A percentile compares a stretch with the other conserved stretches of the same genome.
Conservation (phyloP, 495 filamentous ascomycete genomes). For the Poronia punctata region DNA sequence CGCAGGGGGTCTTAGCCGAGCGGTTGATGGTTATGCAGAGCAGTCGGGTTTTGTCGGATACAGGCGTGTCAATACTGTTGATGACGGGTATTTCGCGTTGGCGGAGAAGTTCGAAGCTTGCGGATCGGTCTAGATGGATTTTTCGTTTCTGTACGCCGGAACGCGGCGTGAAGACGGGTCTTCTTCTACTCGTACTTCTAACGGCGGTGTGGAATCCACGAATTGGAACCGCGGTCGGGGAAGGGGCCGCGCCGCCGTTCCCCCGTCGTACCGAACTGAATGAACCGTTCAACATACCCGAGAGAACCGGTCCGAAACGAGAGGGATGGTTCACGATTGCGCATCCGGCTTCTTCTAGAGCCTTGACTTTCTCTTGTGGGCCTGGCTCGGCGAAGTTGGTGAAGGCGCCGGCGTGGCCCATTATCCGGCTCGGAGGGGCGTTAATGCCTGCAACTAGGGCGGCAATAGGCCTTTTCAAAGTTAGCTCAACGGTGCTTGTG, state of each 20-base stretch:
- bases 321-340: slow-evolving; percentile 75
- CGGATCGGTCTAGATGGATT: slow-evolving; percentile 50
- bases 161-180: too few relatives aligned
- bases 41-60: slow-evolving; percentile 21
- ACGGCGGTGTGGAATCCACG: slow-evolving; percentile 40
- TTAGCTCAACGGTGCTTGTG: neutral
- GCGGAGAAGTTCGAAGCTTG: slow-evolving; percentile 55
- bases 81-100: slow-evolving; percentile 43
- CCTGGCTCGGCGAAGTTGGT: slow-evolving; percentile 58
- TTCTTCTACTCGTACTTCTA: too few relatives aligned
- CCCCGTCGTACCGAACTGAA: slow-evolving; percentile 6
- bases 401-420: slow-evolving; percentile 88
- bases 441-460: slow-evolving; percentile 67
- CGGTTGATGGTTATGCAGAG: slow-evolving; percentile 63
- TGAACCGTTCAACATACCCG: slow-evolving; percentile 28
- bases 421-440: slow-evolving; percentile 60
- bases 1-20: slow-evolving; percentile 54
- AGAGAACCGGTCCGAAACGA: slow-evolving; percentile 70
- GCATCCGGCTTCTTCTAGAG: slow-evolving; percentile 62
- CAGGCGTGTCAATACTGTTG: slow-evolving; percentile 29
- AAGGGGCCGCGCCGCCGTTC: slow-evolving; percentile 15
- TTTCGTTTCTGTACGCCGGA: too few relatives aligned
- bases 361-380: slow-evolving; percentile 57
- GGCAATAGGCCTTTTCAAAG: slow-evolving; percentile 59
- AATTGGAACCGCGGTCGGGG: slow-evolving; percentile 22